Evolutionary conservation across 1,284 basidiomycete species (phyloP), one percentile per base, ranked within the genome.

Genomic region (Spongiforma sp.): DNA sequence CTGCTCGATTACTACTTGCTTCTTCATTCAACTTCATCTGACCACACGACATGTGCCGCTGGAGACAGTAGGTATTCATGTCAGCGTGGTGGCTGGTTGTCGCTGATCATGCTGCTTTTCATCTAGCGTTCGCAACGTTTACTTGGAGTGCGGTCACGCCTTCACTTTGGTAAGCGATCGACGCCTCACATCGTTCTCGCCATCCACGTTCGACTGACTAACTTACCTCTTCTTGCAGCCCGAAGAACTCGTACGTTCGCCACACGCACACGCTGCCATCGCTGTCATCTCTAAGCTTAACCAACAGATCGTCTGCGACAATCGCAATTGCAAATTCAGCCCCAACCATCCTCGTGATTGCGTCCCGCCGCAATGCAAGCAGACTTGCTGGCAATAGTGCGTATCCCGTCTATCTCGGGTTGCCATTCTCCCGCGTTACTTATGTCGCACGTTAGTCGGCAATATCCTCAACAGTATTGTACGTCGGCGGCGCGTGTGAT

Each of bases 321-420:
- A 73, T 60, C 63, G 65, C 19, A 74, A 73, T 56, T 86, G 84
- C 73, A 82, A 76, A 67, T 83, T 86, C 65, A 86, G 85, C 55
- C 78, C 81, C 0, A 75, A 71, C 60, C 84, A 86, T 64, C 81
- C 84, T 0, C 69, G 61, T 5, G 74, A 68, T 57, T 86, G 86
- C 61, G 65, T 65, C 7, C 74, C 69, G 17, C 79, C 80, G 2
- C 65, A 58, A 24, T 86, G 84, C 71, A 81, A 67, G 55, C 71
- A 73, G 56, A 83, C 81, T 1, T 86, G 85, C 61, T 76, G 75
- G 66, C 85, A 86, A 72, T 83, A 82, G 85, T 86, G 66, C 60
- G 57, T 3, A 4, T 61, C 41, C 61, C 41, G 52, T 21, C 57
- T 37, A 57, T 56, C 54, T 65, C 60, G 46, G 56, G 54, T 69